Evolutionary conservation across 192 early-diverging fungal genomes (phyloP).

Genomic region (Lobulomyces angularis): DNA sequence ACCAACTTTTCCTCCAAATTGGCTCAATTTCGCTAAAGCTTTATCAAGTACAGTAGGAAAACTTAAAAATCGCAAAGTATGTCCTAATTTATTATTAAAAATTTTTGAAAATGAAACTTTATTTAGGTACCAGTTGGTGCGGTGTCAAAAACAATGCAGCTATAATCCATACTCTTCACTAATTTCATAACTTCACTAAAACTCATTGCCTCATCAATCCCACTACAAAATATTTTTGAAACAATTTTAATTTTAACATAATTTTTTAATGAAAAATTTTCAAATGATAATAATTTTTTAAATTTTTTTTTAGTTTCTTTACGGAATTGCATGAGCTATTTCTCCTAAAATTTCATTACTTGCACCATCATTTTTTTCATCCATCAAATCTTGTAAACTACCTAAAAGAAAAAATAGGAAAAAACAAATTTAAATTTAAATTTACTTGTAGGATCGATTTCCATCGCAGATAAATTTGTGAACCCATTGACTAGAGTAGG

Average conservation of each 20-base stretch:
- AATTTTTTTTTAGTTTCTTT: no score
- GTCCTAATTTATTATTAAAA: no score
- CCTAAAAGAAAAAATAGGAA: no score
- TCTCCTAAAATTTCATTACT: constrained; percentile 6
- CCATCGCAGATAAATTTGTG: constrained; percentile 94
- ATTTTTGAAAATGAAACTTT: no score
- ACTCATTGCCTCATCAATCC: constrained; percentile 99
- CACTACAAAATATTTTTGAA: no score
- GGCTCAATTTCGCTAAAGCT: constrained; percentile 87
- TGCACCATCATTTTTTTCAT: no score
- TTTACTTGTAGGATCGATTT: constrained; percentile 96
- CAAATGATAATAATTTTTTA: no score
- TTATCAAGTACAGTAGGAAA: constrained; percentile 97
- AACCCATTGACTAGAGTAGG: constrained; percentile 92
- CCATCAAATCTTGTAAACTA: constrained; percentile 1
- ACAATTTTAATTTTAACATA: no score
- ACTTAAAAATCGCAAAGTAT: constrained; percentile 95
- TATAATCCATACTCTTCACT: constrained; percentile 98
- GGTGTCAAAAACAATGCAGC: constrained; percentile 97
- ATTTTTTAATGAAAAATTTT: no score
- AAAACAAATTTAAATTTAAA: no score
- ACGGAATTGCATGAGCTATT: constrained; percentile 1
- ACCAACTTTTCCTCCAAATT: constrained; percentile 83
- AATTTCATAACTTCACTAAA: constrained; percentile 99
- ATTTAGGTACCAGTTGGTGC: constrained; percentile 98